These are phyloP conservation scores for Juncus inflexus DNA, from an alignment of 176 grass and related monocot species.

Conservation along the genomic window DNA sequence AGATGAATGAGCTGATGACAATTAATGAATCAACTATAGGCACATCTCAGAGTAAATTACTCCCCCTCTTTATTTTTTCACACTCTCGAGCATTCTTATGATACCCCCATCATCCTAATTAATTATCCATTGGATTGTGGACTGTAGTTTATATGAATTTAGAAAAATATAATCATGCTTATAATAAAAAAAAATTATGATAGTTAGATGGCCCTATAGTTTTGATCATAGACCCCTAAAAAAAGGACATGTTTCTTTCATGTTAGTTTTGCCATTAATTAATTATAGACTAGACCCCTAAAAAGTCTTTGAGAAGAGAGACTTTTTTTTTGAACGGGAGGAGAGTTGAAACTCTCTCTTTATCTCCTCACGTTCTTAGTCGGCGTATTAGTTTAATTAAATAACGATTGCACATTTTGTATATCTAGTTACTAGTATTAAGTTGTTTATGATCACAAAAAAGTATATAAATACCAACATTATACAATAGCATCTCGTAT, in stretches of 20 bases:
- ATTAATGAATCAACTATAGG: no score
- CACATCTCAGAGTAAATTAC: no score
- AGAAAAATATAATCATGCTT: background rate
- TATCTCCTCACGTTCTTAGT: slow-evolving; percentile 4
- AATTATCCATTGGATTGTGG: no score
- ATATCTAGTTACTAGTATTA: no score
- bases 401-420: slow-evolving; percentile 3
- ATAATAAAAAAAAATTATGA: background rate
- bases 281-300: slow-evolving; percentile 11
- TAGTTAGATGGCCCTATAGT: slow-evolving; percentile 1
- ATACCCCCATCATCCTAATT: no score
- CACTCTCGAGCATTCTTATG: no score
- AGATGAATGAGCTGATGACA: no score
- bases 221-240: slow-evolving; percentile 2
- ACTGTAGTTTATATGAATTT: no score
- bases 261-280: slow-evolving; percentile 16
- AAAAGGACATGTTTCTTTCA: slow-evolving; percentile 25
- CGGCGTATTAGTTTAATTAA: slow-evolving; percentile 3
- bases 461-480: no score
- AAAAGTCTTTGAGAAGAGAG: slow-evolving; percentile 15
- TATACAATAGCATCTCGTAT: no score
- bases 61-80: no score
- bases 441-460: no score
- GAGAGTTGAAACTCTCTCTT: background rate
- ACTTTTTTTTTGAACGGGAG: background rate